Base-by-base conservation (phyloP, 371 early-diverging fungal species). In the Mucor irregularis region DNA sequence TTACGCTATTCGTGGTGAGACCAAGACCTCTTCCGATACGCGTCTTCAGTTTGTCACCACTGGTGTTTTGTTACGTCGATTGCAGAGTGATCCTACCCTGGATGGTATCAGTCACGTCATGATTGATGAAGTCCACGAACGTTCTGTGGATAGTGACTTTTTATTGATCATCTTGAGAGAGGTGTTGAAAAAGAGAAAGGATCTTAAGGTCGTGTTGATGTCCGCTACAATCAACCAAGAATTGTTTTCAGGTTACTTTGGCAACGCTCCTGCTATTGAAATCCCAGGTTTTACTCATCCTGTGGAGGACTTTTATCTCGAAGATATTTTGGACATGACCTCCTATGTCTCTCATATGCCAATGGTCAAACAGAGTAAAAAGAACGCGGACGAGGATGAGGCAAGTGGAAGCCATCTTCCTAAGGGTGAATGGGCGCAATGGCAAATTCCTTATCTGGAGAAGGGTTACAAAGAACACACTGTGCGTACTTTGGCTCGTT, bases 271-370 rank as follows among this genome's bases (percentile, higher is more conserved):
- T 19, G 78, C 81, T 13, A 69, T 90, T 38, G 74, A 86, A 35
- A 89, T 93, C 54, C 90, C 91, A 42, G 90, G 91, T 7, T 88
- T 85, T 61, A 89, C 88, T 0, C 87, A 88, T 65, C 91, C 91
- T n/a, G 91, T 93, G 0, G 67, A 81, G 47, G 89, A 90, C 49
- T 67, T 80, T 49, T 79, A 79, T 54, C 64, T 87, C 53, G 87
- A 87, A 53, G 82, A 87, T 60, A 75, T 84, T 44, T 64, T 87
- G 17, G 71, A 45, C 11, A 71, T 58, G 58, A 68, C 74, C 52
- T 72, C 66, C 24, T 82, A 71, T 61, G 53, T 59, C 22, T 82
- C 74, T 9, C 74, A 60, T 58, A 59, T 57, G 64, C 73, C 63
- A 25, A 62, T 60, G 58, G 49, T 65, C 38, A 62, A 66, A 28